A percentile compares a stretch with the other conserved stretches of the same genome.
These are phyloP conservation scores for Trypanosoma congolense DNA, from an alignment of 208 protist species.

Conservation along the genomic window DNA sequence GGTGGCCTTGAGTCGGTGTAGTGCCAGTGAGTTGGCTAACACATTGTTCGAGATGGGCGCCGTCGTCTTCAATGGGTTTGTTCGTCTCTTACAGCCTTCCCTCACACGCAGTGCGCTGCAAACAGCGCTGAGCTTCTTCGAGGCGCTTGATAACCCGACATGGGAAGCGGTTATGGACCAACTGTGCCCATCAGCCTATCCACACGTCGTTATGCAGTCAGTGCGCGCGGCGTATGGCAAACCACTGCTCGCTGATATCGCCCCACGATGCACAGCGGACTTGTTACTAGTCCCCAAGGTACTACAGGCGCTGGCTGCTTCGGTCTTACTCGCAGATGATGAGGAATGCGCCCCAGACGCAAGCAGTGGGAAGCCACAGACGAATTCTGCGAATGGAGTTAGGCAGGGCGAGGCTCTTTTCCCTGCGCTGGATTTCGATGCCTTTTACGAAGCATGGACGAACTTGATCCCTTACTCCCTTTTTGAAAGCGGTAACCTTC, in stretches of 20 bases:
- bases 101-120: constrained; percentile 35
- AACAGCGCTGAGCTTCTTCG: constrained; percentile 33
- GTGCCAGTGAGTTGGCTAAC: constrained; percentile 43
- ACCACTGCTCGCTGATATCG: background rate
- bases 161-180: constrained; percentile 29
- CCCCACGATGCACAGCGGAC: background rate
- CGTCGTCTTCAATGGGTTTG: constrained; percentile 38
- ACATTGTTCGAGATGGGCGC: constrained; percentile 32
- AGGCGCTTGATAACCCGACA: constrained; percentile 21
- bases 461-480: constrained; percentile 30
- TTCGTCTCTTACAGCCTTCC: constrained; percentile 49
- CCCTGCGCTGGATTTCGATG: constrained; percentile 30
- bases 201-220: constrained; percentile 41
- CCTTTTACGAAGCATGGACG: constrained; percentile 29
- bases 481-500: constrained; percentile 21
- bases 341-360: background rate
- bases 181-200: constrained; percentile 54
- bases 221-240: constrained; percentile 44
- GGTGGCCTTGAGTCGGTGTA: constrained; percentile 26
- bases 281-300: constrained; percentile 30
- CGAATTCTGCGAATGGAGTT: background rate
- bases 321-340: constrained; percentile 21
- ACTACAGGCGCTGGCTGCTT: constrained; percentile 36
- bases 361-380: constrained; percentile 8
- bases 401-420: background rate